Evolutionary conservation across 2,329 filamentous ascomycete genomes (phyloP), one percentile per base, ranked within the genome.

Genomic region (Fusarium equiseti): DNA sequence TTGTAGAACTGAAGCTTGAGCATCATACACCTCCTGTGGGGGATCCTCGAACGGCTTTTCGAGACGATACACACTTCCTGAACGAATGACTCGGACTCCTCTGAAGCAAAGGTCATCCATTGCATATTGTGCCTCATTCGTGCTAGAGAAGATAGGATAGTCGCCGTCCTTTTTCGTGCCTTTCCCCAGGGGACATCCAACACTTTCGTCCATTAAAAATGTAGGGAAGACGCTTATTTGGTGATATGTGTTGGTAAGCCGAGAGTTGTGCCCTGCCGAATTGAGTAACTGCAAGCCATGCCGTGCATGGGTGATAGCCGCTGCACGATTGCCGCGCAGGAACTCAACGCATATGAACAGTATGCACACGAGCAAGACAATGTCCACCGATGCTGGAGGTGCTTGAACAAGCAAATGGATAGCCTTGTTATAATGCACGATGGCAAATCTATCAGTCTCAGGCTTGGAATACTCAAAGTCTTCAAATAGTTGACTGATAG

Each of bases 261-360:
- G 71, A 6, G 78, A 73, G 20, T 64, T 75, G 3, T 71, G 66
- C 12, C 60, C 56, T 5, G 44, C 53, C 0, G 68, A 70, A 53
- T 79, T 79, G 9, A 82, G 74, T 2, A 84, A 76, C 18, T 67
- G 66, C 18, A 82, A 75, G 12, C 82, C 83, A 57, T 83, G 81
- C 1, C 75, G 75, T 7, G 77, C 79, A 58, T 84, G 83, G 11
- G 74, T 73, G 7, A 79, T 75, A 1, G 81, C 82, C 6, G 76
- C 74, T 8, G 76, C 68, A 20, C 71, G 72, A 69, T 83, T 77
- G 11, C 78, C 81, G 1, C 79, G 78, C 2, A 84, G 72, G 59
- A 82, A 79, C 65, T 84, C 83, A 56, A 84, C 80, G 64, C 82
- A 84, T 38, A 82, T 76, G 60, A 85, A 84, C 18, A 84, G 71